phyloP scores from a whole-genome alignment of 2,329 filamentous ascomycete genomes.

The Neofusicoccum parvum region DNA sequence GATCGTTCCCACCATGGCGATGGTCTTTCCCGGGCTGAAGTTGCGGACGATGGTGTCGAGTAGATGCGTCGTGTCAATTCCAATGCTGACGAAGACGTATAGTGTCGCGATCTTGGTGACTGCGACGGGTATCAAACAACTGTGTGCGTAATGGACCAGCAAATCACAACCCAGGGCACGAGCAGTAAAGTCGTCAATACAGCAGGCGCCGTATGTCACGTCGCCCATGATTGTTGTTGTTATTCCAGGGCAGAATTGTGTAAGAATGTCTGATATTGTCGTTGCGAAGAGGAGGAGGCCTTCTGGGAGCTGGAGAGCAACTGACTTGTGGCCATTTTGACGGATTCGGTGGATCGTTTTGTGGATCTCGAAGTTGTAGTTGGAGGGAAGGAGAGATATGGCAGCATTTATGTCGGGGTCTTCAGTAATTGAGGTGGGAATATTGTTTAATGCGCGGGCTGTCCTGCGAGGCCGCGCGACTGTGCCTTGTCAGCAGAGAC shows the following conservation, averaged over 20 bases:
- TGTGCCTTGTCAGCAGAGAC: constrained; percentile 39
- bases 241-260: constrained; percentile 87
- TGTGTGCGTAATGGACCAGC: constrained; percentile 95
- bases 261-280: constrained; percentile 94
- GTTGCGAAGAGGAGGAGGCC: constrained; percentile 93
- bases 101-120: constrained; percentile 96
- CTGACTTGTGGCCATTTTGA: constrained; percentile 73
- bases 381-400: constrained; percentile 82
- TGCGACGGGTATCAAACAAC: constrained; percentile 92
- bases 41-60: constrained; percentile 86
- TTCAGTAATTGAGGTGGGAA: constrained; percentile 83
- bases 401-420: constrained; percentile 85
- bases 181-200: constrained; percentile 97
- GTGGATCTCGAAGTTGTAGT: constrained; percentile 98
- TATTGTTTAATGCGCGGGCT: constrained; percentile 83
- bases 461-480: constrained; percentile 72
- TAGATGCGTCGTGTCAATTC: constrained; percentile 87
- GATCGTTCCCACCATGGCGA: constrained; percentile 94
- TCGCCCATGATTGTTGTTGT: constrained; percentile 99
- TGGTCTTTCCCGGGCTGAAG: constrained; percentile 79
- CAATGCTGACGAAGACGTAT: constrained; percentile 98
- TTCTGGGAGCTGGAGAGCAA: constrained; percentile 97
- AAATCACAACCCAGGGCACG: constrained; percentile 91
- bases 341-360: constrained; percentile 97
- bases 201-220: constrained; percentile 97